phyloP scores from a whole-genome alignment of 768 basidiomycete species.

The Amanita polypyramis region DNA sequence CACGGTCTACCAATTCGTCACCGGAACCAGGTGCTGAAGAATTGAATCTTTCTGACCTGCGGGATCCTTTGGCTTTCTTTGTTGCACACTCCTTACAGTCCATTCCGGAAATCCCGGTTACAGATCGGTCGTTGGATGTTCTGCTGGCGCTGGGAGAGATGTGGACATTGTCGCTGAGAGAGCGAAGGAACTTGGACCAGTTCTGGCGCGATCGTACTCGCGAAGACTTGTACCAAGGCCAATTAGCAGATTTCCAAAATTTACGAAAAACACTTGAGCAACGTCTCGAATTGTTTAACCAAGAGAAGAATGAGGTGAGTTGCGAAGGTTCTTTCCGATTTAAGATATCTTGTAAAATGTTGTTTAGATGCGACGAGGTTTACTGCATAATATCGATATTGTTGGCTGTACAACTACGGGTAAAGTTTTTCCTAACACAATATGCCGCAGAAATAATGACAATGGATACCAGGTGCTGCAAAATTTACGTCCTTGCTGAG shows the following conservation, averaged over 20 bases:
- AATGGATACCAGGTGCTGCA: conserved; percentile 43
- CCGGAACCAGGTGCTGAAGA: background rate
- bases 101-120: conserved; percentile 27
- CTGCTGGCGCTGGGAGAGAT: conserved; percentile 28
- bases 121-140: conserved; percentile 24
- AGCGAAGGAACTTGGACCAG: conserved; percentile 32
- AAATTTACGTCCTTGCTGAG: conserved; percentile 49
- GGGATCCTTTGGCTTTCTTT: conserved; percentile 23
- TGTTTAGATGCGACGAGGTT: conserved; percentile 39
- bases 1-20: background rate
- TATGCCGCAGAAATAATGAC: background rate
- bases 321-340: background rate
- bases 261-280: conserved; percentile 20
- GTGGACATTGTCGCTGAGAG: conserved; percentile 44
- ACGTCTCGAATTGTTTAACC: conserved; percentile 28
- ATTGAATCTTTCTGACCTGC: background rate
- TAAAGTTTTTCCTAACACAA: conserved; percentile 13
- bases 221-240: conserved; percentile 13
- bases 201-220: conserved; percentile 40
- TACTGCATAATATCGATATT: conserved; percentile 46
- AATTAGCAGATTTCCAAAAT: conserved; percentile 31
- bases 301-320: conserved; percentile 47
- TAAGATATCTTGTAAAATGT: background rate
- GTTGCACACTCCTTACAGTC: conserved; percentile 20
- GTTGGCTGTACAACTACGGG: conserved; percentile 76